phyloP scores from a whole-genome alignment of 2,329 filamentous ascomycete genomes.

The Lachnellula suecica region DNA sequence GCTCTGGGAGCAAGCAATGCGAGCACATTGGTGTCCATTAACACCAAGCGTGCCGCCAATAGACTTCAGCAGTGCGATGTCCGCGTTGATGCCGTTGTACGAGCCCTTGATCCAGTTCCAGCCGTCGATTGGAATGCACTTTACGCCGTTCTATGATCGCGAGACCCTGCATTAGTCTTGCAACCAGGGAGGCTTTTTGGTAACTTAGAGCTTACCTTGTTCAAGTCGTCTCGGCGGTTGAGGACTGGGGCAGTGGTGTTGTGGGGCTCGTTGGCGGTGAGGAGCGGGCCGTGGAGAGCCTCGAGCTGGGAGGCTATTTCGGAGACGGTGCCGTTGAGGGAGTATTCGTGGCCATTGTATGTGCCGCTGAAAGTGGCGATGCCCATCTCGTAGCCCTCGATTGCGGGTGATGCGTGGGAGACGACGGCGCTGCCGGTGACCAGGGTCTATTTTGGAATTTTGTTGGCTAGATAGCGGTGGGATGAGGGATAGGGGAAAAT shows the following conservation, averaged over 20 bases:
- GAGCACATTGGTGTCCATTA: background rate
- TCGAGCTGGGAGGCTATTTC: background rate
- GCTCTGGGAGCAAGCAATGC: background rate
- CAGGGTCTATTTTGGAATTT: no score
- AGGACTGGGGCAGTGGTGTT: background rate
- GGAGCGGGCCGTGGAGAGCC: background rate
- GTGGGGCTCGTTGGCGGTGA: background rate
- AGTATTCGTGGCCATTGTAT: background rate
- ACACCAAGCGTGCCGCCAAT: background rate
- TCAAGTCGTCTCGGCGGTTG: background rate
- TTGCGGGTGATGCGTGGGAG: no score
- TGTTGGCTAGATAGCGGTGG: no score
- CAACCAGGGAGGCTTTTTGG: background rate
- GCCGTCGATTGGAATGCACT: background rate
- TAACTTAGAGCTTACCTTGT: background rate
- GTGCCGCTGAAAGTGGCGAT: background rate
- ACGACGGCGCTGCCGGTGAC: no score
- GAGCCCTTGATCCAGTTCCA: background rate
- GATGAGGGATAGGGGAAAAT: no score
- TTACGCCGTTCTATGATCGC: background rate
- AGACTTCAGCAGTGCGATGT: background rate
- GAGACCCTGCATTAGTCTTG: no score
- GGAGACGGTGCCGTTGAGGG: background rate
- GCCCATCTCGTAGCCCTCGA: background rate
- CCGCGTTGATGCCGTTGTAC: background rate